These are phyloP conservation scores for Omphalotus guepiniiformis DNA, from an alignment of 768 basidiomycete species.

Conservation along the genomic window DNA sequence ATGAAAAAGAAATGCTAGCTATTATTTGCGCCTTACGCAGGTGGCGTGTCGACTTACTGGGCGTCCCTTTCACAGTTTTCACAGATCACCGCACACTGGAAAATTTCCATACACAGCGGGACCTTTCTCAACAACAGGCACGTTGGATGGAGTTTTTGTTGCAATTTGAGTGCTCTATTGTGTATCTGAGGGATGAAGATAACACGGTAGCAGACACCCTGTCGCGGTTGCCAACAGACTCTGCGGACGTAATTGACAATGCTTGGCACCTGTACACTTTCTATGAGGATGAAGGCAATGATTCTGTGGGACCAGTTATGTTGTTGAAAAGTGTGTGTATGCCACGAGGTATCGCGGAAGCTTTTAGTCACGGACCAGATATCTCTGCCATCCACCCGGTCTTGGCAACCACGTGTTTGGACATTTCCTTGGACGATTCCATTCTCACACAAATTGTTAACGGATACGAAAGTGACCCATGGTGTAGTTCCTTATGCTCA, in stretches of 20 bases:
- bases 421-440: background rate
- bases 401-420: too few relatives aligned
- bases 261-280: background rate
- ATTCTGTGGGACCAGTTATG: background rate
- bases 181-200: constrained; percentile 27
- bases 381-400: too few relatives aligned
- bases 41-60: constrained; percentile 13
- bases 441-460: background rate
- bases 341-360: background rate
- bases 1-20: constrained; percentile 22
- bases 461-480: constrained; percentile 6
- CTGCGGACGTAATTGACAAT: background rate
- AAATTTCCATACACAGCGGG: constrained; percentile 19
- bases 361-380: background rate
- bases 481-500: constrained; percentile 6
- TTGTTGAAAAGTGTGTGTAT: background rate
- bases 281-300: background rate
- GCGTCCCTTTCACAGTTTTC: constrained; percentile 15
- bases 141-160: constrained; percentile 25
- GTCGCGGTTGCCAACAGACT: constrained; percentile 22
- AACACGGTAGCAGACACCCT: constrained; percentile 31
- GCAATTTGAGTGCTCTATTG: constrained; percentile 28
- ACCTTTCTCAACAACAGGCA: constrained; percentile 21
- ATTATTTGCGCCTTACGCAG: constrained; percentile 21
- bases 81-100: constrained; percentile 31